These are phyloP conservation scores for Diversispora eburnea DNA, from an alignment of 192 early-diverging fungal species.

Conservation along the genomic window DNA sequence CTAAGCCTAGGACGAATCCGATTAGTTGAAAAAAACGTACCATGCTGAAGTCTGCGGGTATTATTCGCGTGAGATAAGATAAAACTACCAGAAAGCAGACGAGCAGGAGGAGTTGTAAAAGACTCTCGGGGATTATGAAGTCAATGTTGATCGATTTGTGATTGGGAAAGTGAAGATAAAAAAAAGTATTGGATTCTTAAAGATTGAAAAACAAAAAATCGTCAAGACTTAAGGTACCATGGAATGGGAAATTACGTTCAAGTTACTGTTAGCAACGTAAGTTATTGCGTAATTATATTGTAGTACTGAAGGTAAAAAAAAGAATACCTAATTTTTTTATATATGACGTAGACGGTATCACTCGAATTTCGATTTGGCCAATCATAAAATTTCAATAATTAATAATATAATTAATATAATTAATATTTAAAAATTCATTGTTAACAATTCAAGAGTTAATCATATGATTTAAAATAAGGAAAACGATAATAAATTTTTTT, in stretches of 20 bases:
- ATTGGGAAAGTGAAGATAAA: conserved; percentile 3
- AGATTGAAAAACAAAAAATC: conserved; percentile 16
- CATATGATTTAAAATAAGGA: too few relatives aligned
- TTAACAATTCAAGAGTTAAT: too few relatives aligned
- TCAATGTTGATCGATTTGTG: conserved; percentile 31
- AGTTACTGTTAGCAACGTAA: neutral
- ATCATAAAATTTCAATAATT: too few relatives aligned
- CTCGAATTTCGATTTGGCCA: too few relatives aligned
- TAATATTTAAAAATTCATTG: too few relatives aligned
- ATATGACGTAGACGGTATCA: neutral
- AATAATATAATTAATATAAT: too few relatives aligned
- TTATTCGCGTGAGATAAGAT: conserved; percentile 18
- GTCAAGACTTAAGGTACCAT: conserved; percentile 9
- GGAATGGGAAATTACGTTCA: conserved; percentile 3
- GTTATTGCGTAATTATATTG: neutral
- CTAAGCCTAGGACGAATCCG: too few relatives aligned
- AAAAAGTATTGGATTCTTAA: conserved; percentile 23
- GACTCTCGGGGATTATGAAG: conserved; percentile 27
- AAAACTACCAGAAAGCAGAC: conserved; percentile 28
- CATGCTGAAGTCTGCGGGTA: conserved; percentile 31
- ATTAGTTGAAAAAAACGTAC: conserved; percentile 12
- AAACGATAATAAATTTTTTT: too few relatives aligned
- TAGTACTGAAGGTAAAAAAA: conserved; percentile 4
- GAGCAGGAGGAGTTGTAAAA: conserved; percentile 28
- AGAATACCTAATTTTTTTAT: neutral